A percentile compares a stretch with the other conserved stretches of the same genome.
These are phyloP conservation scores for Cotoneaster glaucophyllus DNA, from an alignment of 306 rosid species.

Conservation along the genomic window DNA sequence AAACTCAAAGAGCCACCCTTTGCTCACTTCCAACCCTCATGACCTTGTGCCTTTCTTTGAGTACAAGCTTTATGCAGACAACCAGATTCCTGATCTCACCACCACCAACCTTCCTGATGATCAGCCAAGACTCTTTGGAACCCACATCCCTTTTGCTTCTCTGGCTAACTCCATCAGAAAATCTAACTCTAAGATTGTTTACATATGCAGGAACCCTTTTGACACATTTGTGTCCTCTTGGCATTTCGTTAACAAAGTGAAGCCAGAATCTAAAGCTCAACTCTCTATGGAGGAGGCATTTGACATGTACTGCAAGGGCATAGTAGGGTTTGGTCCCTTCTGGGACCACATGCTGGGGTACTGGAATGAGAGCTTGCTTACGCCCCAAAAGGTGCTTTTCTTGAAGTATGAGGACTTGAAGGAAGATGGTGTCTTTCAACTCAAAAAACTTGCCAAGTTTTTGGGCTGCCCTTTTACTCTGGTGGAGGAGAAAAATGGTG, in stretches of 20 bases:
- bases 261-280: not conserved
- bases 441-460: conserved; percentile 37
- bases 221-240: conserved; percentile 50
- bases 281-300: conserved; percentile 35
- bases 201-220: conserved; percentile 47
- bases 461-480: conserved; percentile 30
- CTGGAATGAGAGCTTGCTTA: conserved; percentile 44
- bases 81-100: conserved; percentile 31
- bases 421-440: conserved; percentile 11
- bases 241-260: conserved; percentile 23
- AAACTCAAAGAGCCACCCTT: conserved; percentile 26
- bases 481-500: conserved; percentile 39
- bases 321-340: conserved; percentile 37
- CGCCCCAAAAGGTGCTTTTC: conserved; percentile 42
- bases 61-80: conserved; percentile 23
- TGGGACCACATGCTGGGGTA: conserved; percentile 50
- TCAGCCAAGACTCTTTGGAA: conserved; percentile 44
- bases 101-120: not conserved
- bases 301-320: conserved; percentile 41
- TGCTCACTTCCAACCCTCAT: conserved; percentile 45
- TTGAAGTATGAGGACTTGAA: conserved; percentile 50
- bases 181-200: conserved; percentile 32
- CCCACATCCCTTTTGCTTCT: conserved; percentile 42
- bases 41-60: conserved; percentile 51
- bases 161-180: conserved; percentile 27